Conservation (phyloP, 768 basidiomycete species). For the Psilocybe subaeruginosa region DNA sequence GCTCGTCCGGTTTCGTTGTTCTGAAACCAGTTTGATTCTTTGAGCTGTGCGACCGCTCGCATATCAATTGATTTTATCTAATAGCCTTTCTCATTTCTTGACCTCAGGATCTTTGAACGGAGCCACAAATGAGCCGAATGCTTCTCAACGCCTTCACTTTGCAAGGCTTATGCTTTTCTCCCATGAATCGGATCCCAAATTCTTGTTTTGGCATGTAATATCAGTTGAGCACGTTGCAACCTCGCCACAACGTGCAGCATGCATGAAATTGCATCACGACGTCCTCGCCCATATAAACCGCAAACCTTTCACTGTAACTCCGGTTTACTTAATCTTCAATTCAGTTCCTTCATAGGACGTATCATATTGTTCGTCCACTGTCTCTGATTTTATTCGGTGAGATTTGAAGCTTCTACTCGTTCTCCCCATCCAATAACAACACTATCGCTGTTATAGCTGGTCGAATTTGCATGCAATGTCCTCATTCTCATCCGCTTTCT, state of each 20-base stretch:
- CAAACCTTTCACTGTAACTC: neutral
- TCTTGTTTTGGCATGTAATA: neutral
- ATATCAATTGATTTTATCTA: too few relatives aligned
- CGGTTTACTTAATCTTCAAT: too few relatives aligned
- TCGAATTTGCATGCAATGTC: neutral
- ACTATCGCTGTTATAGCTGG: neutral
- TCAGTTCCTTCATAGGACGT: too few relatives aligned
- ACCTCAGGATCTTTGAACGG: too few relatives aligned
- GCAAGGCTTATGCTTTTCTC: neutral
- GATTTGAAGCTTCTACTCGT: neutral
- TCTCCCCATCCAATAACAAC: neutral
- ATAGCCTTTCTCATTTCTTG: too few relatives aligned
- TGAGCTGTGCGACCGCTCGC: too few relatives aligned
- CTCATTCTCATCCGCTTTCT: neutral
- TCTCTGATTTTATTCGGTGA: slow-evolving; percentile 7
- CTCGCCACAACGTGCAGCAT: neutral
- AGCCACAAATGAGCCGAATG: too few relatives aligned
- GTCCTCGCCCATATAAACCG: neutral
- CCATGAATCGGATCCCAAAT: neutral
- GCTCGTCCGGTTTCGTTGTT: too few relatives aligned
- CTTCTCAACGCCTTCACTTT: too few relatives aligned
- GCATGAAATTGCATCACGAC: neutral
- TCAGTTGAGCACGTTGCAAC: slow-evolving; percentile 8
- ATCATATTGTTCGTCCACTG: too few relatives aligned
- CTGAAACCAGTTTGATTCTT: too few relatives aligned